These are phyloP conservation scores for Kodamaea kaohsiungensis DNA, from an alignment of 805 yeast species.

Conservation along the genomic window DNA sequence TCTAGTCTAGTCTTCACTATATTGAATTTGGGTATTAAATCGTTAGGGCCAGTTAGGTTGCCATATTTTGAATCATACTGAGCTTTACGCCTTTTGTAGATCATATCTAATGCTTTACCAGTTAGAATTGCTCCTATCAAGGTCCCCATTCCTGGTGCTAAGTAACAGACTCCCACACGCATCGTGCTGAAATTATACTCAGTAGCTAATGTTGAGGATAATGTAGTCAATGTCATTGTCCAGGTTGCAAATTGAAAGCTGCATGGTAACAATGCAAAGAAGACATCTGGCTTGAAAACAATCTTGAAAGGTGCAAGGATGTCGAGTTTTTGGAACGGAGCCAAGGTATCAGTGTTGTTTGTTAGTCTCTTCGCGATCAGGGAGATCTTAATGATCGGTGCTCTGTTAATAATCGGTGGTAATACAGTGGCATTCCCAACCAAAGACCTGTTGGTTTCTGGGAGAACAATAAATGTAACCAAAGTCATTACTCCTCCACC, in stretches of 20 bases:
- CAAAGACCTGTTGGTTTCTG: slow-evolving; percentile 72
- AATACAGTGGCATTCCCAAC: slow-evolving; percentile 73
- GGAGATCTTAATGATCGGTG: slow-evolving; percentile 40
- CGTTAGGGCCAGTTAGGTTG: slow-evolving; percentile 4
- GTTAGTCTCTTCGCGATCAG: background rate
- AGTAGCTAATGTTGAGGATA: slow-evolving; percentile 54
- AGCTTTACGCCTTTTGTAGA: slow-evolving; percentile 37
- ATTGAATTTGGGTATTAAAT: slow-evolving; percentile 42
- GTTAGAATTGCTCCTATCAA: slow-evolving; percentile 57
- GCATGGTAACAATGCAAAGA: slow-evolving; percentile 52
- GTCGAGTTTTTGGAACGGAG: slow-evolving; percentile 7
- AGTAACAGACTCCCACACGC: slow-evolving; percentile 67
- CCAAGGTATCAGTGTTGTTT: background rate
- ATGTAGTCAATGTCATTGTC: slow-evolving; percentile 67
- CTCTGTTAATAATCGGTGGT: slow-evolving; percentile 48
- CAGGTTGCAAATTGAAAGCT: slow-evolving; percentile 68
- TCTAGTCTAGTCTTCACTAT: slow-evolving; percentile 55
- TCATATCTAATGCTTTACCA: slow-evolving; percentile 58
- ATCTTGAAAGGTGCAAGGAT: slow-evolving; percentile 41
- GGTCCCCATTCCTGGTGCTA: slow-evolving; percentile 74
- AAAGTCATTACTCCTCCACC: slow-evolving; percentile 52
- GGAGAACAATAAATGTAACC: slow-evolving; percentile 42
- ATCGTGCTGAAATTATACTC: slow-evolving; percentile 53
- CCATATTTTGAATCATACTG: slow-evolving; percentile 30
- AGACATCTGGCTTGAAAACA: slow-evolving; percentile 44